A percentile compares a stretch with the other conserved stretches of the same genome.
These are phyloP conservation scores for Cladobotryum protrusum DNA, from an alignment of 2,329 filamentous ascomycete species.

Conservation along the genomic window DNA sequence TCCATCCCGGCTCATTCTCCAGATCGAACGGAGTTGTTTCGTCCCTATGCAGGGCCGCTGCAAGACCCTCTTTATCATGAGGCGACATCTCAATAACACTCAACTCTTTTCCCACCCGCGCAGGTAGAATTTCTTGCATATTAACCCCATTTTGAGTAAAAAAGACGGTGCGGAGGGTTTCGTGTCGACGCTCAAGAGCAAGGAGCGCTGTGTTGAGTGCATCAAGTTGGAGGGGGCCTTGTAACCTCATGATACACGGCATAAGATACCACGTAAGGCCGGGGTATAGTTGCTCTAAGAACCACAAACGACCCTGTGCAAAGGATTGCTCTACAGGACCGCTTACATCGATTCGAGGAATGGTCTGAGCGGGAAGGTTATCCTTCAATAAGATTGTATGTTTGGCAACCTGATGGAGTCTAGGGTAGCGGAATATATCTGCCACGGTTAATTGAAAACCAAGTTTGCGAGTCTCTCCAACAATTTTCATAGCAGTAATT, in stretches of 20 bases:
- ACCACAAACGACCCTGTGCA: constrained; percentile 10
- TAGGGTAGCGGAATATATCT: constrained; percentile 9
- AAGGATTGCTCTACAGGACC: constrained; percentile 10
- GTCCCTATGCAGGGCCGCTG: constrained; percentile 1
- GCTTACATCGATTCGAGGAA: no score
- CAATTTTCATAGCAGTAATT: constrained; percentile 42
- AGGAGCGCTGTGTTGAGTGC: constrained; percentile 3
- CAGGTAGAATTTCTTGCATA: constrained; percentile 12
- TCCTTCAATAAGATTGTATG: no score
- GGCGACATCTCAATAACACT: constrained; percentile 1
- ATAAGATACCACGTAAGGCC: constrained; percentile 10
- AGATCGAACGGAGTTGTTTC: constrained; percentile 13
- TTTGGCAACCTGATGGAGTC: neutral
- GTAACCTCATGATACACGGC: constrained; percentile 6
- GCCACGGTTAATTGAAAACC: constrained; percentile 5
- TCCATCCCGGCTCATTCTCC: constrained; percentile 12
- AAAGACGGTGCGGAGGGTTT: constrained; percentile 10
- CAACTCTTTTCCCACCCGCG: neutral
- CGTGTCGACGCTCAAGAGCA: constrained; percentile 6
- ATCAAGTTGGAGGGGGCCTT: neutral
- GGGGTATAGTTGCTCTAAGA: constrained; percentile 9
- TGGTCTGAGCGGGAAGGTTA: no score
- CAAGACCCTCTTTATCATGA: neutral
- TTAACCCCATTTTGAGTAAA: constrained; percentile 1
- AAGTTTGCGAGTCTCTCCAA: neutral